Percentiles rank a stretch among this genome's conserved stretches.
These are phyloP conservation scores for Citrus glauca DNA, from an alignment of 345 rosid species.

Conservation along the genomic window DNA sequence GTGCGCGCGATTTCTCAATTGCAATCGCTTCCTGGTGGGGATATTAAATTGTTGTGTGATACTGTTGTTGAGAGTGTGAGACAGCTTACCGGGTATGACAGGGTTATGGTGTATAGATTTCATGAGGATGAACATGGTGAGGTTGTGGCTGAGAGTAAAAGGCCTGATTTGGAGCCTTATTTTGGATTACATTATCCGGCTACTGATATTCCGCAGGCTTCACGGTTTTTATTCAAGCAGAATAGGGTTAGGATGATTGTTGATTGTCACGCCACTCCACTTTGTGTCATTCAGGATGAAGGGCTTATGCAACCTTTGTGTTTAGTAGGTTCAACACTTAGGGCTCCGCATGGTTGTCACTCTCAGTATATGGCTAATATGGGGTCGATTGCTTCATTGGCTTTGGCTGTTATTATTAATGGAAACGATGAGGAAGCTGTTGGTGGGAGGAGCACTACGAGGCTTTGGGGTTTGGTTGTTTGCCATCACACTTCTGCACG, in stretches of 20 bases:
- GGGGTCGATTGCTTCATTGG: slow-evolving; percentile 90
- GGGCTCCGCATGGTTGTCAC: slow-evolving; percentile 97
- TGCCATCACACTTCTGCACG: slow-evolving; percentile 96
- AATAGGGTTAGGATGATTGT: slow-evolving; percentile 97
- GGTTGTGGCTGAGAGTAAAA: slow-evolving; percentile 87
- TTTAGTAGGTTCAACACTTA: slow-evolving; percentile 94
- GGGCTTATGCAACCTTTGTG: slow-evolving; percentile 83
- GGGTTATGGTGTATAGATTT: slow-evolving; percentile 97
- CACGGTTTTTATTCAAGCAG: slow-evolving; percentile 90
- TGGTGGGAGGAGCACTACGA: slow-evolving; percentile 66
- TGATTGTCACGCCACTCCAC: slow-evolving; percentile 70
- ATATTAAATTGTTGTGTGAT: slow-evolving; percentile 79
- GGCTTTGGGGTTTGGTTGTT: slow-evolving; percentile 98
- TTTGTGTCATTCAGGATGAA: slow-evolving; percentile 65
- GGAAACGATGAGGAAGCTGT: slow-evolving; percentile 71
- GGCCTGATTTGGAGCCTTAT: slow-evolving; percentile 84
- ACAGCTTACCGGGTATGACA: slow-evolving; percentile 86
- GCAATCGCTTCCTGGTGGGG: slow-evolving; percentile 95
- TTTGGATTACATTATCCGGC: slow-evolving; percentile 95
- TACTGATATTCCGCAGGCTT: slow-evolving; percentile 96
- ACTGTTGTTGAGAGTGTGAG: slow-evolving; percentile 87
- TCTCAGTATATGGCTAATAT: slow-evolving; percentile 96
- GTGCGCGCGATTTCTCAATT: slow-evolving; percentile 87
- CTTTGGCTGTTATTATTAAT: slow-evolving; percentile 87
- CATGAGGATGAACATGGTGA: slow-evolving; percentile 99